A percentile compares a stretch with the other conserved stretches of the same genome.
These are phyloP conservation scores for Pichiaceae sp. DNA, from an alignment of 1,139 yeast genomes.

Conservation along the genomic window DNA sequence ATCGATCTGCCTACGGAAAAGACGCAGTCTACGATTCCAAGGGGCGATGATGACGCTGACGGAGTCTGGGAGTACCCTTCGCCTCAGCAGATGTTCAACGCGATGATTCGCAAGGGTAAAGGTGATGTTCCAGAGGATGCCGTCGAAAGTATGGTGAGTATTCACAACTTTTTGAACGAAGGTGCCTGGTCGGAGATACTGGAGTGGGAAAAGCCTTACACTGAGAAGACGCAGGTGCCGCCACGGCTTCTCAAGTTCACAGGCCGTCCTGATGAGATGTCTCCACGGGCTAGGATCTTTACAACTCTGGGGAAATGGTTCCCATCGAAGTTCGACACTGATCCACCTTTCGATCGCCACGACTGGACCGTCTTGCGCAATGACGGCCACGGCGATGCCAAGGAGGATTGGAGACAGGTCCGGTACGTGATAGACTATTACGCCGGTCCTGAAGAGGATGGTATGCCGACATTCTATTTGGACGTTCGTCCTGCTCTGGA, in stretches of 20 bases:
- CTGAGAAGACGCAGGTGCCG: constrained; percentile 40
- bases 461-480: constrained; percentile 82
- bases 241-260: constrained; percentile 84
- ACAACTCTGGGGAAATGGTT: constrained; percentile 58
- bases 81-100: constrained; percentile 97
- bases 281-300: constrained; percentile 81
- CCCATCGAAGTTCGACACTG: constrained; percentile 65
- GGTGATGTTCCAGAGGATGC: constrained; percentile 89
- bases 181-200: constrained; percentile 96
- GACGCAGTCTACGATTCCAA: constrained; percentile 78
- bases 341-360: constrained; percentile 95
- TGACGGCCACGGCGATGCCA: constrained; percentile 28
- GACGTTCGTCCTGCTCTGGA: constrained; percentile 97
- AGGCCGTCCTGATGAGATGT: constrained; percentile 81
- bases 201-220: constrained; percentile 71
- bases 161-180: constrained; percentile 92
- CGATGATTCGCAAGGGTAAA: constrained; percentile 91
- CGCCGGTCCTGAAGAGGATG: constrained; percentile 83
- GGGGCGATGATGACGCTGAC: constrained; percentile 55
- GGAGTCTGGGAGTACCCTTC: constrained; percentile 98
- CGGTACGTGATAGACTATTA: constrained; percentile 95
- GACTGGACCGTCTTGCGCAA: constrained; percentile 93
- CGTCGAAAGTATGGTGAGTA: constrained; percentile 94
- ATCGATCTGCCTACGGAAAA: constrained; percentile 73
- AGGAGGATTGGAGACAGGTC: constrained; percentile 54